Base-by-base conservation (phyloP, 768 basidiomycete species). In the Boletus barrowsii region DNA sequence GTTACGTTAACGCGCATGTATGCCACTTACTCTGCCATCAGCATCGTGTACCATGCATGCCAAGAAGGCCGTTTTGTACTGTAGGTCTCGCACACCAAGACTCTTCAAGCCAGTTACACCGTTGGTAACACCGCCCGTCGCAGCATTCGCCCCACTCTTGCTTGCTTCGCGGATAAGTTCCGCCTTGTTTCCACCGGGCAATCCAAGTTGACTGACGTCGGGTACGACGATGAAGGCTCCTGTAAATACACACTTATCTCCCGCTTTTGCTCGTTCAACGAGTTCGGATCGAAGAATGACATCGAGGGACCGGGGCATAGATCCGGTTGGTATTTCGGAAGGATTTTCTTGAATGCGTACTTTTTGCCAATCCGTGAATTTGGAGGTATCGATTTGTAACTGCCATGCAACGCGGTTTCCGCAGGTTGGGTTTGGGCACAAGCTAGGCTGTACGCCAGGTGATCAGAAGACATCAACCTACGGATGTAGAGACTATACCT, bases 351-450 rank as follows among this genome's bases (percentile, higher is more conserved):
- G 97, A 42, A 99, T 98, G 42, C 97, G 86, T 45, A 98, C 94
- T 71, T 98, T 98, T 71, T 99, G 97, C 97, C 97, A 98, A 68
- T 99, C 97, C 1, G 93, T 91, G 68, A 99, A 99, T 69, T 93
- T 95, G 29, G 92, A 95, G 49, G 87, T 86, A 68, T 98, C 96
- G 54, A 98, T 93, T 67, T 95, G 91, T 40, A 99, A 82, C 65
- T 94, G 87, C 95, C 95, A 99, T 32, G 83, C 88, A 17, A 75
- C 72, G 30, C 94, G 83, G 70, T 98, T 98, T 30, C 90, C 88
- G 65, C 97, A 99, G 1, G 89, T 90, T 18, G 89, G 86, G 66
- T 99, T 99, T 17, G 92, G 97, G 68, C 97, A 99, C 41, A 98
- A 75, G 48, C 83, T 84, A 11, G 97, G 97, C 93, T 98, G 32